These are phyloP conservation scores for Pythium sukuiense DNA, from an alignment of 352 stramenopile species.

Conservation along the genomic window DNA sequence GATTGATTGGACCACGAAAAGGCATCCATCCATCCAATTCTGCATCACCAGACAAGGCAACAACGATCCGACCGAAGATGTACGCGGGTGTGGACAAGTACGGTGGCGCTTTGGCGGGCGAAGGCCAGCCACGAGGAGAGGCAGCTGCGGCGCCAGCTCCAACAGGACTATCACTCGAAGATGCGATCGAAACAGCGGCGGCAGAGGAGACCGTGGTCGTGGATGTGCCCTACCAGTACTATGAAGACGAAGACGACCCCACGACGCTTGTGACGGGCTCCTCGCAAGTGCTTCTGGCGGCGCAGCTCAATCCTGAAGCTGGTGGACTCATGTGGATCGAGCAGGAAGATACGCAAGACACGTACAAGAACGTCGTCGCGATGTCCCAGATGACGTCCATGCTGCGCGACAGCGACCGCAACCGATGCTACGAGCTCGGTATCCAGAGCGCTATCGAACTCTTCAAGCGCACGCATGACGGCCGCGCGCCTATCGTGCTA, in stretches of 20 bases:
- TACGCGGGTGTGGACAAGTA: constrained; percentile 86
- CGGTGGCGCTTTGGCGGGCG: constrained; percentile 63
- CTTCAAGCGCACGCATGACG: constrained; percentile 42
- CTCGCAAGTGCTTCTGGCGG: constrained; percentile 67
- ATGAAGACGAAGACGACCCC: constrained; percentile 63
- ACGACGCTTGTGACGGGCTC: constrained; percentile 53
- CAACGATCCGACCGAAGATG: constrained; percentile 34
- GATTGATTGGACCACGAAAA: constrained; percentile 13
- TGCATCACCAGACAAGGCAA: constrained; percentile 4
- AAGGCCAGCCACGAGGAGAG: constrained; percentile 42
- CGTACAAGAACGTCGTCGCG: constrained; percentile 80
- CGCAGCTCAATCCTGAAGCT: constrained; percentile 70
- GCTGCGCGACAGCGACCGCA: constrained; percentile 76
- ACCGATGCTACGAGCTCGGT: constrained; percentile 73
- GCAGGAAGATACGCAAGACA: constrained; percentile 50
- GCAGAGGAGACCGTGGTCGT: constrained; percentile 82
- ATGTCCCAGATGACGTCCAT: constrained; percentile 91
- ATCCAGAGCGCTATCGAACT: constrained; percentile 60
- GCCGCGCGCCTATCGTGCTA: constrained; percentile 60
- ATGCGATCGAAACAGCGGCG: constrained; percentile 72
- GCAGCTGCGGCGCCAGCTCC: constrained; percentile 12
- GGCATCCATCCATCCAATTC: constrained; percentile 16
- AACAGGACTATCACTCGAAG: constrained; percentile 60
- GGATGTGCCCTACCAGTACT: constrained; percentile 79
- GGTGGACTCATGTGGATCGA: constrained; percentile 84